Evolutionary conservation across 352 stramenopile species (phyloP).

Genomic region (Saprolegnia parasitica): DNA sequence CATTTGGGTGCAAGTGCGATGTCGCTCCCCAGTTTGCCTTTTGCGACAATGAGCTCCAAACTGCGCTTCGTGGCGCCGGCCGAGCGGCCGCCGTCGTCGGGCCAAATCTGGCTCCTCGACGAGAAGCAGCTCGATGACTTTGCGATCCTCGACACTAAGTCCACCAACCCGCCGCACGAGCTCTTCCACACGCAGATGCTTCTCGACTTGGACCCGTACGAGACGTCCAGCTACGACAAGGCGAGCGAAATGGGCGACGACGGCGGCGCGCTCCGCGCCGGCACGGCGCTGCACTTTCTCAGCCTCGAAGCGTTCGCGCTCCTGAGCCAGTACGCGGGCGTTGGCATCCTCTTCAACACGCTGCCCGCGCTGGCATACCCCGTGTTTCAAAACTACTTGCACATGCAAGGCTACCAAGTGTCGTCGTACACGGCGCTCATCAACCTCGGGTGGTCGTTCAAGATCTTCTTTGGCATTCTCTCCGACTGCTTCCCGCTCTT

Average conservation of each 20-base stretch:
- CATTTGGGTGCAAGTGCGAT: too few relatives aligned
- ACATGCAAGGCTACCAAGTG: conserved; percentile 54
- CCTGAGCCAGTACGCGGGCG: conserved; percentile 62
- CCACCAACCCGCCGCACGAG: neutral
- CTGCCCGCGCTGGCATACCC: conserved; percentile 65
- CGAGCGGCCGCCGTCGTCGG: neutral
- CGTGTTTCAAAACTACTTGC: conserved; percentile 66
- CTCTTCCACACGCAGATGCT: neutral
- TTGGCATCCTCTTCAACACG: conserved; percentile 62
- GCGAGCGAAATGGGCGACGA: neutral
- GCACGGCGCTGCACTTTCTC: conserved; percentile 31
- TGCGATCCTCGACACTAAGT: neutral
- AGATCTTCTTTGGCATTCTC: conserved; percentile 43
- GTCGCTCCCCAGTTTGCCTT: too few relatives aligned
- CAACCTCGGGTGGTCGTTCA: conserved; percentile 47
- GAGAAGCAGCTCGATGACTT: conserved; percentile 19
- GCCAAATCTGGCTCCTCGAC: conserved; percentile 18
- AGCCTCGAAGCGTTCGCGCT: conserved; percentile 40
- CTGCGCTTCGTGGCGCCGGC: neutral
- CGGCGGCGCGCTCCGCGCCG: conserved; percentile 33
- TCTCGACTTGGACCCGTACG: neutral
- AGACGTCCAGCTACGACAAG: neutral
- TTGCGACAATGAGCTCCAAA: neutral
- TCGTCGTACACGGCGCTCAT: conserved; percentile 48
- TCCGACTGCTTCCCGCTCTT: conserved; percentile 52